Conservation (phyloP, 1,139 yeast genomes). For the Candida pseudocylindracea region DNA sequence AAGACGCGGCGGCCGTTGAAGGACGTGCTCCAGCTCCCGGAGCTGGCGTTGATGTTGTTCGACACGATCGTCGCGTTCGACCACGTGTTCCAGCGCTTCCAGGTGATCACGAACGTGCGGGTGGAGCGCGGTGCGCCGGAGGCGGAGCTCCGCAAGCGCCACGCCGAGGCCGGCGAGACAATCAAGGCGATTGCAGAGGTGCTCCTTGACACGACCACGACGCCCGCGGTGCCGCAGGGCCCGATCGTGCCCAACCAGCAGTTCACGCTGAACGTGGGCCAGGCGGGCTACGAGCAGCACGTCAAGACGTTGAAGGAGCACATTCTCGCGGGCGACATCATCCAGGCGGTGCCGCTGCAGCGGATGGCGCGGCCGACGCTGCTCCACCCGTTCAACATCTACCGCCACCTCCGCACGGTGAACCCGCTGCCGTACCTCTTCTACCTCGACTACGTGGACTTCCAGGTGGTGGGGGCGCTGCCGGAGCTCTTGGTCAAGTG, state of each 20-base stretch:
- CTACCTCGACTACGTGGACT: constrained; percentile 76
- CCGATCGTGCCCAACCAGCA: constrained; percentile 42
- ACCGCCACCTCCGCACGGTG: constrained; percentile 82
- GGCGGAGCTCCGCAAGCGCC: neutral
- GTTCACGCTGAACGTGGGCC: constrained; percentile 77
- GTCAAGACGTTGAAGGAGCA: constrained; percentile 58
- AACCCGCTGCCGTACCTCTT: constrained; percentile 95
- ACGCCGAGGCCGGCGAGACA: constrained; percentile 23
- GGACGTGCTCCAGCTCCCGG: constrained; percentile 72
- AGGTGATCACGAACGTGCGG: constrained; percentile 61
- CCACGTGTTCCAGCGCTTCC: constrained; percentile 82
- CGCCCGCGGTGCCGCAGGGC: constrained; percentile 29
- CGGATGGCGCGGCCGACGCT: constrained; percentile 89
- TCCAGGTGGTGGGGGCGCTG: constrained; percentile 92
- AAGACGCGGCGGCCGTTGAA: constrained; percentile 52
- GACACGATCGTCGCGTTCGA: constrained; percentile 84
- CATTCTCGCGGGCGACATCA: constrained; percentile 75
- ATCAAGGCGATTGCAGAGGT: constrained; percentile 33
- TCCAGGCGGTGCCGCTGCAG: constrained; percentile 96
- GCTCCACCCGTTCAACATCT: constrained; percentile 88
- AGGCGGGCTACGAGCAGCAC: constrained; percentile 74
- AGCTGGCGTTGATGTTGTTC: constrained; percentile 76
- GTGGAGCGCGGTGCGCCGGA: constrained; percentile 12
- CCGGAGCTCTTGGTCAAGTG: constrained; percentile 83
- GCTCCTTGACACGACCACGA: constrained; percentile 16